Percentiles rank a stretch among this genome's conserved stretches.
Conservation (phyloP, 129 eudicot genomes). For the Saposhnikovia divaricata region DNA sequence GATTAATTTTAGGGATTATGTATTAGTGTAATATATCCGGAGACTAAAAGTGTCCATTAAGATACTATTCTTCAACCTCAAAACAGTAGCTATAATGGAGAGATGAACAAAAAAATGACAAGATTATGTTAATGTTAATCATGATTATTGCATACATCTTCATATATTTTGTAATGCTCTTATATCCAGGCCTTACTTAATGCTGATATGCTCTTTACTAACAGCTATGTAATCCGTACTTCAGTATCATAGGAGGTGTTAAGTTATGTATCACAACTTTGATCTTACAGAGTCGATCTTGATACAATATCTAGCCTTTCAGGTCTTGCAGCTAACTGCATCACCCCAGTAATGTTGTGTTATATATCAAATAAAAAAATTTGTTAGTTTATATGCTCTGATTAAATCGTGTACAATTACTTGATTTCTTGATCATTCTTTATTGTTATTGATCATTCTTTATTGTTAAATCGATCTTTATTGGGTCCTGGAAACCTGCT, state of each 20-base stretch:
- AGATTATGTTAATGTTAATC: too few species aligned
- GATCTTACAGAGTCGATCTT: background rate
- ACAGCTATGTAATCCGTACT: too few species aligned
- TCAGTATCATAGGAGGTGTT: too few species aligned
- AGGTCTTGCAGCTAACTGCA: background rate
- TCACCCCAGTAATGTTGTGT: background rate
- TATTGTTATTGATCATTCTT: background rate
- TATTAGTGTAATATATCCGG: too few species aligned
- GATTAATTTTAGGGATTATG: too few species aligned
- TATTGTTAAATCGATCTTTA: background rate
- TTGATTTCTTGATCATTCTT: background rate
- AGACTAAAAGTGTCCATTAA: too few species aligned
- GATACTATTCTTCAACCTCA: too few species aligned
- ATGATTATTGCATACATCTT: background rate
- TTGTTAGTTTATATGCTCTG: background rate
- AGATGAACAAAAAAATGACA: background rate
- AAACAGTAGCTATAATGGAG: too few species aligned
- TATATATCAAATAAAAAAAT: too few species aligned
- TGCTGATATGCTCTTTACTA: too few species aligned
- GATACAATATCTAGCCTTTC: background rate
- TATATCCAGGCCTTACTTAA: background rate
- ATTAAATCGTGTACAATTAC: background rate
- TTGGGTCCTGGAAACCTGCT: conserved; percentile 4
- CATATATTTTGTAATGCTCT: background rate
- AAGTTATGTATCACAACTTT: background rate